Percentiles rank a stretch among this genome's conserved stretches.
These are phyloP conservation scores for Solanum paucissectum DNA, from an alignment of 257 asterid species.

Conservation along the genomic window DNA sequence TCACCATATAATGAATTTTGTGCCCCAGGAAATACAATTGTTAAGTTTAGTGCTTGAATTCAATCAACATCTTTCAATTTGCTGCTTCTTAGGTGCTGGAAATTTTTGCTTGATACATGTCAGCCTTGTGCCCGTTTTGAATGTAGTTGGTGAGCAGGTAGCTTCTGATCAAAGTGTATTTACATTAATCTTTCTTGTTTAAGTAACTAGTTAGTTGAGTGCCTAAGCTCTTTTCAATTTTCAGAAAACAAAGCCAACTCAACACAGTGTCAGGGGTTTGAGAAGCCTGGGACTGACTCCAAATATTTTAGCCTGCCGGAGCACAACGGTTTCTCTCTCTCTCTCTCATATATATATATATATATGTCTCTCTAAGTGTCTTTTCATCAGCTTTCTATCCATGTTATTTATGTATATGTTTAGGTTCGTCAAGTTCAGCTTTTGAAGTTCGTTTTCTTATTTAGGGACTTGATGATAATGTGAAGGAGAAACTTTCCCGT, in stretches of 20 bases:
- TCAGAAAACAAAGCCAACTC: slow-evolving; percentile 88
- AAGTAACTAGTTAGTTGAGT: not conserved
- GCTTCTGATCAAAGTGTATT: not conserved
- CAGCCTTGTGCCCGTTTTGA: slow-evolving; percentile 73
- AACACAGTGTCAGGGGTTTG: slow-evolving; percentile 77
- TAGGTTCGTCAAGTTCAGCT: not conserved
- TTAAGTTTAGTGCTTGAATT: not conserved
- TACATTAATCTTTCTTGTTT: not conserved
- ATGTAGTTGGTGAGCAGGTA: slow-evolving; percentile 80
- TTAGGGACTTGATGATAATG: slow-evolving; percentile 24
- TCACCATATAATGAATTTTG: not conserved
- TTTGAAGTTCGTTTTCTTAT: slow-evolving; percentile 2
- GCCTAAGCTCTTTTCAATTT: not conserved
- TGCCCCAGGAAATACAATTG: not conserved
- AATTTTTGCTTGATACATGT: slow-evolving; percentile 76
- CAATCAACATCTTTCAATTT: not conserved
- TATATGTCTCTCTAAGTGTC: not conserved
- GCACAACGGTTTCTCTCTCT: slow-evolving; percentile 46
- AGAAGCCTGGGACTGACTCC: slow-evolving; percentile 70
- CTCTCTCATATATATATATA: not conserved
- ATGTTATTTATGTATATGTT: not conserved
- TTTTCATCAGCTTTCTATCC: not conserved
- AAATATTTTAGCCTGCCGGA: slow-evolving; percentile 73
- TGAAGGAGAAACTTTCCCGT: slow-evolving; percentile 26
- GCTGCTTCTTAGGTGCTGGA: slow-evolving; percentile 43